Evolutionary conservation across 1,139 yeast species (phyloP), one percentile per base, ranked within the genome.

Genomic region (Sugiyamaella paludigena): DNA sequence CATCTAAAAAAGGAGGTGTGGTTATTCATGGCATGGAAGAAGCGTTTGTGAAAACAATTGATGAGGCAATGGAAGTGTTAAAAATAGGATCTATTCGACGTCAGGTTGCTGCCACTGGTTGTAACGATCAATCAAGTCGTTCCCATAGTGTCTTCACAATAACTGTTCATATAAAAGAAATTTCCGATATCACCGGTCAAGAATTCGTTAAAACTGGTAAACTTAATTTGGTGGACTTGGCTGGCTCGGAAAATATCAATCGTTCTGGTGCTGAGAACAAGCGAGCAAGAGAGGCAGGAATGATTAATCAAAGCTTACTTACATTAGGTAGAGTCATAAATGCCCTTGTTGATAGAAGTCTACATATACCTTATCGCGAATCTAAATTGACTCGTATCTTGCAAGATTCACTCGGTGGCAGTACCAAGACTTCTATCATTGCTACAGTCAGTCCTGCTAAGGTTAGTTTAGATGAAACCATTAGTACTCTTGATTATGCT

Each of bases 291-390:
- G 96, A 87, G 65, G 96, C 96, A 1, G 96, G 95, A 1, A 79
- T 84, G 59, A 89, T 89, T 47, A 89, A 89, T 66, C 94, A 87
- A 65, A 83, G 92, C 53, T 73, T 89, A 50, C 69, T 88, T 33
- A 84, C 96, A 0, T 74, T 89, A 42, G 97, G 96, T 0, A 72
- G 95, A 49, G 96, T 89, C 1, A 88, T 89, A 36, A 87, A 83
- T 61, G 76, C 86, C 1, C 73, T 88, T 41, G 84, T 79, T 2
- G 84, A 79, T 52, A 72, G 74, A 39, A 71, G 80, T 27, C 68
- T 77, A 7, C 94, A 86, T 66, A 78, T 88, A 12, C 96, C 97
- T 0, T 89, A 87, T 62, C 73, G 97, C 54, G 95, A 87, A 64
- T 86, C 95, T 0, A 87, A 85, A 63, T 75, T 87, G 49, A 87